Conservation (phyloP, 2,329 filamentous ascomycete genomes). For the Aspergillus sp. region DNA sequence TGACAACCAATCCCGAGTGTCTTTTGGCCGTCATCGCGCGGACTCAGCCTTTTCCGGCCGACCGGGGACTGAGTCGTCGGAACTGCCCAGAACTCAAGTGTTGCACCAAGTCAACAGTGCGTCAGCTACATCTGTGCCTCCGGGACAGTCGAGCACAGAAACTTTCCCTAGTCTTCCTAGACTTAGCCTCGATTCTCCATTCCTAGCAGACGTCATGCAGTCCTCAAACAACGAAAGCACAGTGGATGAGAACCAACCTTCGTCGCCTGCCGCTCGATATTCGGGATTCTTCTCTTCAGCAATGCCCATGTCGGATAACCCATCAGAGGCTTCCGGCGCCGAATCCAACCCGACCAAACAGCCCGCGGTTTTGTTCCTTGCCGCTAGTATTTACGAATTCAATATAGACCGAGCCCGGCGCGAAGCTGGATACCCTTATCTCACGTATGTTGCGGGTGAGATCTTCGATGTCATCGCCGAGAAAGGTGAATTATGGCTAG, state of each 20-base stretch:
- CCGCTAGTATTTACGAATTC: conserved; percentile 93
- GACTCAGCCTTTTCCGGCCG: conserved; percentile 56
- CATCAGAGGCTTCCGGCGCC: conserved; percentile 41
- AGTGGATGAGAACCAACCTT: conserved; percentile 27
- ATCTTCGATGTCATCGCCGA: conserved; percentile 92
- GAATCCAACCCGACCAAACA: conserved; percentile 40
- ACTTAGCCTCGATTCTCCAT: conserved; percentile 47
- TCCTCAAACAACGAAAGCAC: conserved; percentile 27
- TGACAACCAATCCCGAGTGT: conserved; percentile 28
- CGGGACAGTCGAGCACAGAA: conserved; percentile 21
- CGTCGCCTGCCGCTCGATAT: conserved; percentile 54
- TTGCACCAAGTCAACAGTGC: conserved; percentile 50
- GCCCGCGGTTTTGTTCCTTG: conserved; percentile 78
- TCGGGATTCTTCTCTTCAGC: conserved; percentile 85
- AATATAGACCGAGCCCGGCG: conserved; percentile 90
- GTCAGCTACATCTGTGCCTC: conserved; percentile 36
- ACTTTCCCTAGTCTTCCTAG: conserved; percentile 42
- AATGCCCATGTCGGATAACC: conserved; percentile 72
- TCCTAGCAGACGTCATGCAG: conserved; percentile 41
- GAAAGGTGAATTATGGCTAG: conserved; percentile 96
- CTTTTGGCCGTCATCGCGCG: conserved; percentile 50
- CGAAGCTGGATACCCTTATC: conserved; percentile 92
- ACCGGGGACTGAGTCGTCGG: conserved; percentile 55
- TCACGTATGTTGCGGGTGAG: conserved; percentile 94
- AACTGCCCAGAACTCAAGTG: conserved; percentile 52